Conservation (phyloP, 148 eudicot genomes). For the Pharnaceum exiguum region DNA sequence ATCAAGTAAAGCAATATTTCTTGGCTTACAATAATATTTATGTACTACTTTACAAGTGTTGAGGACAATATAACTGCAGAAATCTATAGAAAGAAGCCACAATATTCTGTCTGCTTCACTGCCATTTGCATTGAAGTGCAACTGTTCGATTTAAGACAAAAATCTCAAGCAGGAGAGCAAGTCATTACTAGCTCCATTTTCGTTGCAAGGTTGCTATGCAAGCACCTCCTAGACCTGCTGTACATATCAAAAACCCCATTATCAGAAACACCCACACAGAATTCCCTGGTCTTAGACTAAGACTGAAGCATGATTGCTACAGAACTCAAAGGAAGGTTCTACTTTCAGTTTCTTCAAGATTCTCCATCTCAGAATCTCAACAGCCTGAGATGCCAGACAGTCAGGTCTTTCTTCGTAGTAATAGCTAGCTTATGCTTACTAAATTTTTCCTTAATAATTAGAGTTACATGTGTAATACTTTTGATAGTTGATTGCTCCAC, state of each 20-base stretch:
- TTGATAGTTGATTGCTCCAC: too few species aligned
- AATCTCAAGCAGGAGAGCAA: too few species aligned
- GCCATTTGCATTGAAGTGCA: not conserved
- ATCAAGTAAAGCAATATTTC: slow-evolving; percentile 1
- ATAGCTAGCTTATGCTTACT: not conserved
- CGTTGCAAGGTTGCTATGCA: slow-evolving; percentile 33
- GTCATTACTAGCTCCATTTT: too few species aligned
- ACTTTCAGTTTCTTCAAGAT: slow-evolving; percentile 14
- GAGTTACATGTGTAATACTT: too few species aligned
- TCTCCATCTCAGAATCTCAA: slow-evolving; percentile 19
- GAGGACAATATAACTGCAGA: slow-evolving; percentile 18
- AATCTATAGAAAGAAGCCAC: slow-evolving; percentile 34
- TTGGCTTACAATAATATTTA: not conserved
- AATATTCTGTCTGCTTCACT: slow-evolving; percentile 28
- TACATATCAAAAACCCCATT: slow-evolving; percentile 18
- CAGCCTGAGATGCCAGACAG: slow-evolving; percentile 37
- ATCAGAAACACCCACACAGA: not conserved
- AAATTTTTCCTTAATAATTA: too few species aligned
- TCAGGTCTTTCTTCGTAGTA: slow-evolving; percentile 41
- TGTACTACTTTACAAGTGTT: not conserved
- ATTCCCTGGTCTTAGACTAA: slow-evolving; percentile 6
- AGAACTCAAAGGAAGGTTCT: slow-evolving; percentile 8
- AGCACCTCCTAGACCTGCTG: slow-evolving; percentile 16
- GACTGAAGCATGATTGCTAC: not conserved
- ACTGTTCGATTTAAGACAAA: slow-evolving; percentile 5